Conservation (phyloP, 495 filamentous ascomycete species). For the Letharia columbiana region DNA sequence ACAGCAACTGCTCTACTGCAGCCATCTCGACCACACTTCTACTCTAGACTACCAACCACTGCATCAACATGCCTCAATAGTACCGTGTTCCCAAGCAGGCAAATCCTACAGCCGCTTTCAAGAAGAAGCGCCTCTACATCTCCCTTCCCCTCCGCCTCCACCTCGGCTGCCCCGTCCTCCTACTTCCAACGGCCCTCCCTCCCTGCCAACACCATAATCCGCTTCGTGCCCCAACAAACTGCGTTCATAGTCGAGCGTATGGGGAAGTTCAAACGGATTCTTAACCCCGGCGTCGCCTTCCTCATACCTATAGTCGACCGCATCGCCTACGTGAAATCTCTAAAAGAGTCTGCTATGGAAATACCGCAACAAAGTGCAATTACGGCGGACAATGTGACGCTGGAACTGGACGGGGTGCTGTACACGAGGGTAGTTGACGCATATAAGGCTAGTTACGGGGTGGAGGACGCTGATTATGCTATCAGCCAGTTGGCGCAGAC, state of each 20-base stretch:
- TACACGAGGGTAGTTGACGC: constrained; percentile 96
- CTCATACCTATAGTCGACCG: constrained; percentile 87
- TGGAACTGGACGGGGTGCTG: constrained; percentile 90
- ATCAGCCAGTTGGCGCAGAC: constrained; percentile 97
- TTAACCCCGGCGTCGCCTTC: constrained; percentile 84
- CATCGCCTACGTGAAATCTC: constrained; percentile 92
- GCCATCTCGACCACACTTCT: constrained; percentile 10
- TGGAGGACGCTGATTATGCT: constrained; percentile 97
- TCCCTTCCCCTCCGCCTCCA: background rate
- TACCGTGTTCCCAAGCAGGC: background rate
- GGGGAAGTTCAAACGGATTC: constrained; percentile 89
- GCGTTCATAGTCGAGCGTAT: constrained; percentile 99
- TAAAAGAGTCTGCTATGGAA: constrained; percentile 94
- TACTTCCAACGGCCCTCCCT: constrained; percentile 57
- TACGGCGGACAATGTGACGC: constrained; percentile 94
- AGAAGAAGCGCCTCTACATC: constrained; percentile 5
- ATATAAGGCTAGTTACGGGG: constrained; percentile 96
- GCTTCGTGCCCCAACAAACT: constrained; percentile 97
- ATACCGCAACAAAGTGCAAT: constrained; percentile 95
- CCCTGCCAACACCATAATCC: constrained; percentile 88
- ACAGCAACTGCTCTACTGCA: constrained; percentile 8
- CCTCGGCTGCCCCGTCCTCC: constrained; percentile 31
- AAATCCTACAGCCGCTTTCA: background rate
- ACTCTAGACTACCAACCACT: constrained; percentile 3
- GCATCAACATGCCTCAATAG: constrained; percentile 6